A percentile compares a stretch with the other conserved stretches of the same genome.
Conservation (phyloP, 2,329 filamentous ascomycete genomes). For the Metarhizium anisopliae region DNA sequence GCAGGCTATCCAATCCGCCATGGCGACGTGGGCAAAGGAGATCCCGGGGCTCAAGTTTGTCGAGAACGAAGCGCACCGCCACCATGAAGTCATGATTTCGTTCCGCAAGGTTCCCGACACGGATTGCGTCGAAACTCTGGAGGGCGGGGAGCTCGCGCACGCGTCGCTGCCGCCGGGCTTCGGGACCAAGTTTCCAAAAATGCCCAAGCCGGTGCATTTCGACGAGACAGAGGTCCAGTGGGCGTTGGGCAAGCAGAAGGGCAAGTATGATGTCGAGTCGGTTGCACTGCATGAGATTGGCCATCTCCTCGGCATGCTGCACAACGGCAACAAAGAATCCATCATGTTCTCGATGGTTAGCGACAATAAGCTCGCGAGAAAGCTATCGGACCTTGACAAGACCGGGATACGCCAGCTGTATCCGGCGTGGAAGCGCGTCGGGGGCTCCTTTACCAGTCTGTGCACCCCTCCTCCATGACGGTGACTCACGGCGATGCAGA, state of each 20-base stretch:
- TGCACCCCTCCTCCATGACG: too few relatives aligned
- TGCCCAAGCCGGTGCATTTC: neutral
- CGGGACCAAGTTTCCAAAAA: too few relatives aligned
- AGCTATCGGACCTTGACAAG: neutral
- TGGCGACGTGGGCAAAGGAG: too few relatives aligned
- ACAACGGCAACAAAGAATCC: neutral
- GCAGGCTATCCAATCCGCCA: too few relatives aligned
- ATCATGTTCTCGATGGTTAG: neutral
- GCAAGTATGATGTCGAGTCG: neutral
- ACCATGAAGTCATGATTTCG: too few relatives aligned
- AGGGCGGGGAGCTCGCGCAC: too few relatives aligned
- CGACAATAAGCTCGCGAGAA: neutral
- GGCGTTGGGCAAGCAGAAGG: neutral
- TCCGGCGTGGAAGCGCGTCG: constrained; percentile 2
- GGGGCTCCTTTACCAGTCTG: constrained; percentile 2
- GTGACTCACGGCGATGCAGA: neutral
- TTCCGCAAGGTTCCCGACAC: too few relatives aligned
- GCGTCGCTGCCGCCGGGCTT: too few relatives aligned
- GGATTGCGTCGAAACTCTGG: too few relatives aligned
- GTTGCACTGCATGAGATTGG: neutral
- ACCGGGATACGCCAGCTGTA: neutral
- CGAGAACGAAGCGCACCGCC: too few relatives aligned
- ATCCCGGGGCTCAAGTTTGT: too few relatives aligned
- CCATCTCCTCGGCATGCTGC: neutral
- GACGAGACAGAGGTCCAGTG: neutral